phyloP scores from a whole-genome alignment of 1,139 yeast species.

The Geotrichum restrictum region DNA sequence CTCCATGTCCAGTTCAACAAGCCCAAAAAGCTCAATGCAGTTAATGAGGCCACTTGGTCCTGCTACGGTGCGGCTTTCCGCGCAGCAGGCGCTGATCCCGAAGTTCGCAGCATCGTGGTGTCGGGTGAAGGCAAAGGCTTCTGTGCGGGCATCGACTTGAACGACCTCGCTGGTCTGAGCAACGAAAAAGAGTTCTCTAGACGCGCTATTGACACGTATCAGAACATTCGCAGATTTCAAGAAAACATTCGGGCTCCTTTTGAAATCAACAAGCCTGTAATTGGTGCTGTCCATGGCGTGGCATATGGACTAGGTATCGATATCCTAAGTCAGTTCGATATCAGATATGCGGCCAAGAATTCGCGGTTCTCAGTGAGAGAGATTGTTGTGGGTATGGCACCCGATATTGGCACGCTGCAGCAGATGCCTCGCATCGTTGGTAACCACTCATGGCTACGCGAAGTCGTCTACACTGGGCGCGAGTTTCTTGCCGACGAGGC shows the following conservation, averaged over 20 bases:
- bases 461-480: conserved; percentile 62
- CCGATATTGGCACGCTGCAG: conserved; percentile 77
- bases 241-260: conserved; percentile 43
- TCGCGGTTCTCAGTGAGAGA: conserved; percentile 61
- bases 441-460: conserved; percentile 58
- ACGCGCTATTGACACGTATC: conserved; percentile 33
- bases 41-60: conserved; percentile 40
- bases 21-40: conserved; percentile 60
- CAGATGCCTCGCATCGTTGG: conserved; percentile 56
- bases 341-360: conserved; percentile 56
- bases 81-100: conserved; percentile 45
- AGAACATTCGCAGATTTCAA: conserved; percentile 53
- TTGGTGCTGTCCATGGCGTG: conserved; percentile 47
- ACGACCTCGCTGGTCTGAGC: conserved; percentile 1
- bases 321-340: conserved; percentile 54
- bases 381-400: conserved; percentile 69
- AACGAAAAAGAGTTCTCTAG: conserved; percentile 36
- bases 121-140: conserved; percentile 58
- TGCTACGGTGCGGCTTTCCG: conserved; percentile 53
- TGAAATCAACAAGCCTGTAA: conserved; percentile 42
- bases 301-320: conserved; percentile 66
- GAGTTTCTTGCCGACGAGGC: conserved; percentile 58
- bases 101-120: conserved; percentile 55
- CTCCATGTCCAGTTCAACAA: conserved; percentile 62
- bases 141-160: conserved; percentile 63